Base-by-base conservation (phyloP, 108 stramenopile genomes). In the Parietichytrium sp. region DNA sequence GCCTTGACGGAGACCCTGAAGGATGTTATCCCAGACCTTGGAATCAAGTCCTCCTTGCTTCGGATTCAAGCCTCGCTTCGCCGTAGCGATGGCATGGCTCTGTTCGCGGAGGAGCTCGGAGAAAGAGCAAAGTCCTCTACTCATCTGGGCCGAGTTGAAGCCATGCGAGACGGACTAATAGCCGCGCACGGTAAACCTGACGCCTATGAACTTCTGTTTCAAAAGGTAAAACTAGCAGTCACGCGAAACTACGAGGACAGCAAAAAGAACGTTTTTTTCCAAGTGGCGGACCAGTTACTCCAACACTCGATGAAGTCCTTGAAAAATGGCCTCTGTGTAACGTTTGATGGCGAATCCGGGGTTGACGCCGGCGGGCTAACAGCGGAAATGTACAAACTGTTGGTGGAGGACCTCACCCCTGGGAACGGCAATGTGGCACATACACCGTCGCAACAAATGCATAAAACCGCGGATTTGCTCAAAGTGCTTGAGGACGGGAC, bases 291-390 rank as follows among this genome's bases (percentile, higher is more conserved):
- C 0, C 61, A 72, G 20, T 23, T 72, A 0, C 61, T 72, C 20
- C 38, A n/a, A 33, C 45, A 18, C 3, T 42, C 61, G 6, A 72
- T 72, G 61, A 36, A 72, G 33, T 45, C 36, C 23, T n/a, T 72
- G 0, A 72, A 72, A 25, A 72, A 72, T 25, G 61, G 61, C 61
- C 33, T 79, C 27, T 27, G 48, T 4, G 79, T 79, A 16, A 51
- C 79, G 1, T 79, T 79, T 50, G 50, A 23, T 30, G 79, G 79
- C 79, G 79, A 79, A 27, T 49, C 79, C 51, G 79, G 79, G 18
- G 49, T 79, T 1, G 79, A 79, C 79, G 79, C 27, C 49, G 79
- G 79, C 15, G 79, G 79, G 8, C 79, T 79, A 10, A 51, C 79
- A 27, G 49, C 49, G 6, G 79, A 79, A 26, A 79, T 79, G 79